Percentiles rank a stretch among this genome's conserved stretches.
Evolutionary conservation across 1,139 yeast species (phyloP).

Genomic region (Candida sp.): DNA sequence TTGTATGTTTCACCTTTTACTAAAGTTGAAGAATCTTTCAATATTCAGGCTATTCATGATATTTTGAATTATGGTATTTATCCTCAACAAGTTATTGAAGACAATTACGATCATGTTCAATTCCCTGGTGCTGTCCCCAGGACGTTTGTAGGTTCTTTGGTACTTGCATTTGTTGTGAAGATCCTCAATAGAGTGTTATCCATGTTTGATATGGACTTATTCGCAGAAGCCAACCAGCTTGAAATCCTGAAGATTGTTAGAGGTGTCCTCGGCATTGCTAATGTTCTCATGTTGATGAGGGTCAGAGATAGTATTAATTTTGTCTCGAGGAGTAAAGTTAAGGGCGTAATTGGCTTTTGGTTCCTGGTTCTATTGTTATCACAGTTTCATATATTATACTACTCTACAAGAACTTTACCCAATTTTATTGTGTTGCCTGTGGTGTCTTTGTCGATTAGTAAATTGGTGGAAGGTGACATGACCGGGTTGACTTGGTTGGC

Average conservation of each 20-base stretch:
- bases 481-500: slow-evolving; percentile 58
- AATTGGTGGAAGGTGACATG: slow-evolving; percentile 48
- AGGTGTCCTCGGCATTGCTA: slow-evolving; percentile 50
- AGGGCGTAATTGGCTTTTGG: slow-evolving; percentile 47
- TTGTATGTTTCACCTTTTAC: slow-evolving; percentile 70
- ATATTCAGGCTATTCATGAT: slow-evolving; percentile 87
- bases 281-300: slow-evolving; percentile 27
- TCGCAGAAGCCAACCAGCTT: slow-evolving; percentile 24
- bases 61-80: slow-evolving; percentile 59
- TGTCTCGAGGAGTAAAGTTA: slow-evolving; percentile 18
- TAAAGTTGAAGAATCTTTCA: slow-evolving; percentile 94
- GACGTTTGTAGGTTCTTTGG: slow-evolving; percentile 71
- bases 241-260: slow-evolving; percentile 51
- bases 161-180: slow-evolving; percentile 41
- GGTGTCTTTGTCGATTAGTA: slow-evolving; percentile 53
- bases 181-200: slow-evolving; percentile 21
- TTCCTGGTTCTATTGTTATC: slow-evolving; percentile 53
- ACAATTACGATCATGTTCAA: slow-evolving; percentile 63
- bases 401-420: slow-evolving; percentile 80
- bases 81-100: slow-evolving; percentile 29
- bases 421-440: slow-evolving; percentile 83
- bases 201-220: slow-evolving; percentile 16
- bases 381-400: slow-evolving; percentile 79
- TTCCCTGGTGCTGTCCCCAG: slow-evolving; percentile 94
- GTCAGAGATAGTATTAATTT: slow-evolving; percentile 23